Conservation (phyloP, 805 yeast species). For the Citeromyces nyonsensis region DNA sequence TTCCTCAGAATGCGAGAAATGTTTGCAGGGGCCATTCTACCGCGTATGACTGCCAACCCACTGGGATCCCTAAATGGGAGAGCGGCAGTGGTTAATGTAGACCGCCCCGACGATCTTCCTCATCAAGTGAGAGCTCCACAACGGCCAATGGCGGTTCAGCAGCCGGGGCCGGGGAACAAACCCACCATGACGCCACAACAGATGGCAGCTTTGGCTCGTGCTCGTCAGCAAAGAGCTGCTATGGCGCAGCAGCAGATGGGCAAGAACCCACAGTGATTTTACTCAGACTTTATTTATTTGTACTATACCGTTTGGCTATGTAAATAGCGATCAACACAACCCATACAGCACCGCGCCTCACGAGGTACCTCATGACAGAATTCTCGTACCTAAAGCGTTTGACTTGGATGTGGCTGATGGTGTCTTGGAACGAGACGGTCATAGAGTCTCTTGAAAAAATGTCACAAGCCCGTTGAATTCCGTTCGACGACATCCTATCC, state of each 20-base stretch:
- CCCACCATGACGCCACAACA: conserved; percentile 9
- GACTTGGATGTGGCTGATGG: background rate
- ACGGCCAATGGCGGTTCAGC: conserved; percentile 9
- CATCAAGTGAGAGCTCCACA: conserved; percentile 36
- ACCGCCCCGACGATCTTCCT: conserved; percentile 49
- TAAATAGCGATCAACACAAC: no score
- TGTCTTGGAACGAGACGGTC: background rate
- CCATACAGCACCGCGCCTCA: background rate
- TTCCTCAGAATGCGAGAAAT: conserved; percentile 85
- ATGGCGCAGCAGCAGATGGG: conserved; percentile 1
- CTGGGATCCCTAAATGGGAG: conserved; percentile 74
- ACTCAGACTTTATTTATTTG: no score
- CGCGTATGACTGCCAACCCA: conserved; percentile 37
- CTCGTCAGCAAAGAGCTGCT: conserved; percentile 4
- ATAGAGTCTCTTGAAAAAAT: background rate
- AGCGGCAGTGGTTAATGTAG: conserved; percentile 61
- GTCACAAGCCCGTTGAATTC: background rate
- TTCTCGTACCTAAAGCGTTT: background rate
- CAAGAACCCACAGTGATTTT: background rate
- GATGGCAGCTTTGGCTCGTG: conserved; percentile 4
- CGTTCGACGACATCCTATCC: background rate
- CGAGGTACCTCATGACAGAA: background rate
- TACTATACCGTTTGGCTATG: no score
- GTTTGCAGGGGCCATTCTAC: conserved; percentile 76
- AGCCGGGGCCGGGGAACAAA: conserved; percentile 2